Conservation (phyloP, 2,329 filamentous ascomycete genomes). For the Fusarium buxicola region DNA sequence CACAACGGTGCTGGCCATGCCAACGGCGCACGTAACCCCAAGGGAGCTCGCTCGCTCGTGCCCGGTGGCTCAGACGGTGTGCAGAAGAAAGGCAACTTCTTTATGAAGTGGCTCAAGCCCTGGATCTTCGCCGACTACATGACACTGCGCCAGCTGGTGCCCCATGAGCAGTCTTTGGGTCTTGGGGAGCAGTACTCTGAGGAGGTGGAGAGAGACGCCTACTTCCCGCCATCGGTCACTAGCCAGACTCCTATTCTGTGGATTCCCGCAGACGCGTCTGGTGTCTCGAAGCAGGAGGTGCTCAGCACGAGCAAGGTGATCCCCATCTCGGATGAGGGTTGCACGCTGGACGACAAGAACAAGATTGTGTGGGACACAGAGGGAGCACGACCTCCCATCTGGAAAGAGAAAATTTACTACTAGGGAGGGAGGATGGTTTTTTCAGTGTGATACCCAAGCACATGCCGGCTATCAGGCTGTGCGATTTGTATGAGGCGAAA, state of each 20-base stretch:
- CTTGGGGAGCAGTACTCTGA: conserved; percentile 68
- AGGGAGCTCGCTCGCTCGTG: conserved; percentile 38
- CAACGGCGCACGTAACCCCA: conserved; percentile 32
- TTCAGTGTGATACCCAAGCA: conserved; percentile 44
- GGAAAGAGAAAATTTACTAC: conserved; percentile 59
- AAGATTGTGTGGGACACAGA: conserved; percentile 57
- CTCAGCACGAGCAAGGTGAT: conserved; percentile 74
- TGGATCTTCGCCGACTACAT: conserved; percentile 80
- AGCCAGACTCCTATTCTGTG: conserved; percentile 73
- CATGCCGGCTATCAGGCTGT: conserved; percentile 40
- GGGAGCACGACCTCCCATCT: conserved; percentile 57
- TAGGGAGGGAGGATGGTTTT: conserved; percentile 44
- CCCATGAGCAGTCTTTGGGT: conserved; percentile 61
- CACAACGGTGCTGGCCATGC: conserved; percentile 26
- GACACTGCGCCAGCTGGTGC: conserved; percentile 77
- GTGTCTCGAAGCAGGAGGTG: conserved; percentile 78
- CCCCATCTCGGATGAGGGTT: conserved; percentile 78
- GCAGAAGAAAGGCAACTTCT: conserved; percentile 63
- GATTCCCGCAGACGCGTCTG: conserved; percentile 78
- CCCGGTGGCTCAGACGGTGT: conserved; percentile 38
- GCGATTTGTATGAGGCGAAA: conserved; percentile 19
- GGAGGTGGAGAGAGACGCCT: conserved; percentile 74
- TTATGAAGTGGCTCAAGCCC: conserved; percentile 76
- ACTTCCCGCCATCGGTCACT: conserved; percentile 76
- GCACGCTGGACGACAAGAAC: conserved; percentile 74